A percentile compares a stretch with the other conserved stretches of the same genome.
These are phyloP conservation scores for Aspergillus sp. DNA, from an alignment of 2,329 filamentous ascomycete species.

Conservation along the genomic window DNA sequence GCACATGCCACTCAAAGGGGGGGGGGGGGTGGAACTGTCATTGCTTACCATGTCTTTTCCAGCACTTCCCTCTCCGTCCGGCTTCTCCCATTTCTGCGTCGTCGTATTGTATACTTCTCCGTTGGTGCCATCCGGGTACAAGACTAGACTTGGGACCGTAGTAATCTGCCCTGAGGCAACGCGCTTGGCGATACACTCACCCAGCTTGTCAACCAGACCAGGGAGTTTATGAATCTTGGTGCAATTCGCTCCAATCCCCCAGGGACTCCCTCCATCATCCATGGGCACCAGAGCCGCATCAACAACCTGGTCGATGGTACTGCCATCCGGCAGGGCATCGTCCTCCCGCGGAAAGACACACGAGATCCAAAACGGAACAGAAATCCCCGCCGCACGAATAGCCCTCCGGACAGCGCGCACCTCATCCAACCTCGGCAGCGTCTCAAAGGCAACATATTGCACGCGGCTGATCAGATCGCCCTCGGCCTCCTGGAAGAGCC, in stretches of 20 bases:
- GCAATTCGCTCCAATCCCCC: conserved; percentile 68
- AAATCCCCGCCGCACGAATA: conserved; percentile 20
- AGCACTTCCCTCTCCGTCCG: conserved; percentile 14
- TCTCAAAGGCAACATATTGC: conserved; percentile 63
- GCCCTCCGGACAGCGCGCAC: conserved; percentile 52
- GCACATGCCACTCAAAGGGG: background rate
- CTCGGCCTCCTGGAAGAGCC: conserved; percentile 46
- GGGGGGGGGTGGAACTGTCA: too few relatives aligned
- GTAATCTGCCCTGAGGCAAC: background rate
- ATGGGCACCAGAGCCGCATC: conserved; percentile 32
- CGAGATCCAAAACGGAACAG: conserved; percentile 58
- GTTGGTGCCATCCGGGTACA: conserved; percentile 69
- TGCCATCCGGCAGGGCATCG: conserved; percentile 58
- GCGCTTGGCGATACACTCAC: background rate
- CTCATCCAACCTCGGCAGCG: conserved; percentile 63
- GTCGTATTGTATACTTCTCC: conserved; percentile 66
- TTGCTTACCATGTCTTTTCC: conserved; percentile 13
- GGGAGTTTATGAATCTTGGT: conserved; percentile 43
- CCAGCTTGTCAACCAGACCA: conserved; percentile 2
- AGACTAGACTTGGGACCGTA: conserved; percentile 52
- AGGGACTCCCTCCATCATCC: conserved; percentile 42
- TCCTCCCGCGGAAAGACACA: conserved; percentile 61
- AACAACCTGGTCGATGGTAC: conserved; percentile 44
- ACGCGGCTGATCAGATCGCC: conserved; percentile 36
- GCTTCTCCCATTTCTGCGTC: conserved; percentile 58